Percentiles rank a stretch among this genome's conserved stretches.
phyloP scores from a whole-genome alignment of 495 filamentous ascomycete genomes.

The Lophiotrema nucula region DNA sequence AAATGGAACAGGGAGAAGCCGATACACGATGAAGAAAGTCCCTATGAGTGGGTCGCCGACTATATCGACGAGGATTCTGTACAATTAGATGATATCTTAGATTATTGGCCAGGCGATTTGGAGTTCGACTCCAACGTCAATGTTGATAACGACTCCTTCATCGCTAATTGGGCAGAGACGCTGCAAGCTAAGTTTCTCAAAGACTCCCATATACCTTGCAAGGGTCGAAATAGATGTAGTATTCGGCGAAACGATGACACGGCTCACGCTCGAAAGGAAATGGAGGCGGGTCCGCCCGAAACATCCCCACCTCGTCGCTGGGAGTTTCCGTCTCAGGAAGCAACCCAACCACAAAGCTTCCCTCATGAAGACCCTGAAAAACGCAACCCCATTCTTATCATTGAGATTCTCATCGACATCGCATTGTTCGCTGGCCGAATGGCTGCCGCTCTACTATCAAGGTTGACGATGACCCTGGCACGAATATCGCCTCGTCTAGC shows the following conservation, averaged over 20 bases:
- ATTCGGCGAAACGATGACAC: background rate
- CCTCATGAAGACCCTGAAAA: background rate
- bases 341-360: too few relatives aligned
- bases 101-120: background rate
- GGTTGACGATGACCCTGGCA: background rate
- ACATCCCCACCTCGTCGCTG: background rate
- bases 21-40: background rate
- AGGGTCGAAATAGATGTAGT: background rate
- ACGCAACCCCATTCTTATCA: background rate
- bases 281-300: background rate
- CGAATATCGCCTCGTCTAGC: background rate
- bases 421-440: background rate
- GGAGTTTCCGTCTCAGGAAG: background rate
- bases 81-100: background rate
- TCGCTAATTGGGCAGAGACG: background rate
- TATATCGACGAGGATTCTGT: constrained; percentile 13
- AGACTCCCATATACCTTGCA: background rate
- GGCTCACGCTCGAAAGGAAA: background rate
- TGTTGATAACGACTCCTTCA: background rate
- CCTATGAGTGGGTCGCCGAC: background rate
- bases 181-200: background rate
- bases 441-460: background rate
- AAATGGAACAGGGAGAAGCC: background rate
- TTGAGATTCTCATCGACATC: too few relatives aligned
- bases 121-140: background rate